Base-by-base conservation (phyloP, 1,284 basidiomycete species). In the Malassezia restricta region DNA sequence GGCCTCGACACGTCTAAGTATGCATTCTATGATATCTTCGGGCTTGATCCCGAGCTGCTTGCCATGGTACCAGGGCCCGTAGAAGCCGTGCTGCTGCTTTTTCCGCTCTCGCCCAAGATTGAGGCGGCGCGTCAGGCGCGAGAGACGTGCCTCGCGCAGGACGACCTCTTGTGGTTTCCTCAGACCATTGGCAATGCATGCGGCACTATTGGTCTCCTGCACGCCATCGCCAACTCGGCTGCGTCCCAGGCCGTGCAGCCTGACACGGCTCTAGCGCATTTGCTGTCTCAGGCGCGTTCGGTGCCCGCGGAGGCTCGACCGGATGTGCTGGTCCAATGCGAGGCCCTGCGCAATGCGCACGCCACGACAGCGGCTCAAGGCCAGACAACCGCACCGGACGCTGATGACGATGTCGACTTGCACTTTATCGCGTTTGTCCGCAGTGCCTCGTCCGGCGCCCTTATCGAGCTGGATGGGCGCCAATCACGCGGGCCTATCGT, bases 21-120 rank as follows among this genome's bases (percentile, higher is more conserved):
- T 54, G 61, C 74, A 15, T 79, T 78, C 64, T 68, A 75, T 49
- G 78, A 79, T 62, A 75, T 79, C 32, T 74, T 73, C 55, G 77
- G 76, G 14, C 60, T 78, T 35, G 76, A 78, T 43, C 67, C 75
- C n/a, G 77, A 77, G 43, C 62, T 78, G 17, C 70, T 79, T 5
- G 66, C 71, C 8, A 71, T 78, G 56, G 68, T 78, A 24, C 74
- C 76, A 1, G 65, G 74, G 12, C 77, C 77, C 0, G 76, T 76
- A 0, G 63, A 74, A 35, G 78, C 77, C 0, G 67, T 79, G 1
- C 73, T 79, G 5, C 66, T 79, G 15, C 74, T 77, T 12, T 78
- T 77, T 55, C 77, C 76, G 1, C 43, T 67, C 17, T 56, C 65
- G 77, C 83, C 62, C 8, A 43, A 51, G 5, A 56, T 63, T 45